Evolutionary conservation across 768 basidiomycete species (phyloP).

Genomic region (Mycena albidolilacea): DNA sequence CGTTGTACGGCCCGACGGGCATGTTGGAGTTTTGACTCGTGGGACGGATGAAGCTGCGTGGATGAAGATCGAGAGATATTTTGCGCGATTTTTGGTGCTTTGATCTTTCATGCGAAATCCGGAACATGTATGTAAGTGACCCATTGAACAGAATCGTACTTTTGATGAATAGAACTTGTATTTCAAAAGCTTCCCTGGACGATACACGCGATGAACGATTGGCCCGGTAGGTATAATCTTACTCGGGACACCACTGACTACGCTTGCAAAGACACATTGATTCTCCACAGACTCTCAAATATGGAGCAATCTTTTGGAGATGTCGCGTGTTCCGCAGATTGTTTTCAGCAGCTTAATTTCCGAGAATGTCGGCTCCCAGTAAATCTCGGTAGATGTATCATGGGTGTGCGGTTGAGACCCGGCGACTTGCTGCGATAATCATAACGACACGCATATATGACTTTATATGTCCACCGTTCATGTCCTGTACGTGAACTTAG

Average conservation of each 20-base stretch:
- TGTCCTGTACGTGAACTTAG: background rate
- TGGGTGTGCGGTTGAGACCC: background rate
- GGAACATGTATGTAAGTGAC: background rate
- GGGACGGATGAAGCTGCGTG: background rate
- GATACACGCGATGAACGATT: background rate
- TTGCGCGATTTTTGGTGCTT: slow-evolving; percentile 19
- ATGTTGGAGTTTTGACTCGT: slow-evolving; percentile 13
- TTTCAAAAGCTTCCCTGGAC: background rate
- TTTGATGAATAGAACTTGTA: background rate
- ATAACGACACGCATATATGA: background rate
- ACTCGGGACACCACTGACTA: background rate
- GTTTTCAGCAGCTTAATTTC: background rate
- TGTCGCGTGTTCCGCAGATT: background rate
- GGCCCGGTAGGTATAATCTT: background rate
- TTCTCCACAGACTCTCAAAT: background rate
- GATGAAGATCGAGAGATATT: slow-evolving; percentile 19
- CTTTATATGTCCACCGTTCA: background rate
- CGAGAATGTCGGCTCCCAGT: background rate
- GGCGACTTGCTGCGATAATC: background rate
- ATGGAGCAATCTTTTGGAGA: background rate
- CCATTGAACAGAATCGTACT: background rate
- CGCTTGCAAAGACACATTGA: background rate
- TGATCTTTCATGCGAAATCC: slow-evolving; percentile 4
- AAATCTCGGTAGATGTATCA: background rate
- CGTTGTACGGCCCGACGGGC: slow-evolving; percentile 26